Base-by-base conservation (phyloP, 129 eudicot species). In the Flaveria sonorensis region DNA sequence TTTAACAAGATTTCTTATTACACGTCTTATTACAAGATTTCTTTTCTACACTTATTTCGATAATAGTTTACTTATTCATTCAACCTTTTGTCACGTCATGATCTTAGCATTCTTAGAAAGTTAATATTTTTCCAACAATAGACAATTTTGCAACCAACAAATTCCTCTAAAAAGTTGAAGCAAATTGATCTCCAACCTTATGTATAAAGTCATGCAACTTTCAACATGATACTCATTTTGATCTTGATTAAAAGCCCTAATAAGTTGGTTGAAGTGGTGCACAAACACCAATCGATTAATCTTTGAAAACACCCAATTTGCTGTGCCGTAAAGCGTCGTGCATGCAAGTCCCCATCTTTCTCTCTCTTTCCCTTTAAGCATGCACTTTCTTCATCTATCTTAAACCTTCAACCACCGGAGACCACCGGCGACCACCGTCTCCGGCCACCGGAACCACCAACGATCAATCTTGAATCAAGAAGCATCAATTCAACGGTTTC, bases 251-350 rank as follows among this genome's bases (percentile, higher is more conserved):
- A 18, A 66, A 40, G 16, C 71, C 48, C 50, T 19, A 23, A 60
- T 1, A 30, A 62, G 20, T 28, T 28, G 10, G 68, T 28, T 62
- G 43, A 24, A 61, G 67, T 61, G 18, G 67, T 61, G 67, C 16
- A 46, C 32, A 69, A 43, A 40, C 51, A 39, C 50, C 46, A 13
- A 19, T 42, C n/a, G 6, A 21, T 14, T 11, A 19, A 64, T 70
- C 1, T 10, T 6, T 48, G 10, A 26, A 53, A 50, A n/a, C 21
- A 43, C 64, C 60, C 57, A 64, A 15, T 64, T 86, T 67, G 88
- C 90, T 66, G 82, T 81, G 55, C 71, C 88, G 74, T 87, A 71
- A 87, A 87, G 91, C 79, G 59, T 87, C 87, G 85, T 87, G 87
- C 88, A 87, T 87, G 88, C 92, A 85, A 50, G 72, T 56, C 73